A percentile compares a stretch with the other conserved stretches of the same genome.
Evolutionary conservation across 2,329 filamentous ascomycete species (phyloP).

Genomic region (Ceratocystis papillata): DNA sequence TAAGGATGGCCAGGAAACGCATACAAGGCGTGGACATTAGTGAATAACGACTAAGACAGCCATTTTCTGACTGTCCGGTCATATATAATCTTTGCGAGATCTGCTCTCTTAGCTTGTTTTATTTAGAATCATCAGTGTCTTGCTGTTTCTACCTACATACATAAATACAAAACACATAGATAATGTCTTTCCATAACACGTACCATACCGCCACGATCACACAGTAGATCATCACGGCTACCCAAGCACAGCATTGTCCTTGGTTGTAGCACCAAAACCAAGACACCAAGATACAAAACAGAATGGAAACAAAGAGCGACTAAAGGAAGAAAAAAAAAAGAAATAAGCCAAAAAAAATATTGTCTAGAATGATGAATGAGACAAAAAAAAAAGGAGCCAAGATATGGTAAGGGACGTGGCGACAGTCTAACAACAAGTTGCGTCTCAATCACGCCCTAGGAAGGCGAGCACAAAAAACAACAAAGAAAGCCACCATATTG

Average conservation of each 20-base stretch:
- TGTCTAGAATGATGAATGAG: no score
- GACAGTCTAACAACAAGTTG: no score
- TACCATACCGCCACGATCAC: not conserved
- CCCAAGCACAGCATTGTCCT: no score
- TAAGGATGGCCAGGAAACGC: no score
- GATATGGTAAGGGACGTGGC: no score
- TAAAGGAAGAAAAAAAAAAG: not conserved
- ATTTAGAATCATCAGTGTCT: not conserved
- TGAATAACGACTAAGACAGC: not conserved
- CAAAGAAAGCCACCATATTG: conserved; percentile 12
- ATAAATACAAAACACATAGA: no score
- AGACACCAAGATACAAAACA: conserved; percentile 3
- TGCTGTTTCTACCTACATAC: no score
- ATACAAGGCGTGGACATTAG: not conserved
- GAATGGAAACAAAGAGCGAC: not conserved
- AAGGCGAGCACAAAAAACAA: not conserved
- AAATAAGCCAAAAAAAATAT: not conserved
- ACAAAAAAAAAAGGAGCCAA: no score
- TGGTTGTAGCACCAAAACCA: conserved; percentile 13
- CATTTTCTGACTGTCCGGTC: not conserved
- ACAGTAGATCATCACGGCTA: not conserved
- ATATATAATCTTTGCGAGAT: not conserved
- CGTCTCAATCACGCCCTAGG: no score
- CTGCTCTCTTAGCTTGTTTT: not conserved
- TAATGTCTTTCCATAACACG: no score